These are phyloP conservation scores for Neoarthrinium moseri DNA, from an alignment of 2,329 filamentous ascomycete genomes.

Conservation along the genomic window DNA sequence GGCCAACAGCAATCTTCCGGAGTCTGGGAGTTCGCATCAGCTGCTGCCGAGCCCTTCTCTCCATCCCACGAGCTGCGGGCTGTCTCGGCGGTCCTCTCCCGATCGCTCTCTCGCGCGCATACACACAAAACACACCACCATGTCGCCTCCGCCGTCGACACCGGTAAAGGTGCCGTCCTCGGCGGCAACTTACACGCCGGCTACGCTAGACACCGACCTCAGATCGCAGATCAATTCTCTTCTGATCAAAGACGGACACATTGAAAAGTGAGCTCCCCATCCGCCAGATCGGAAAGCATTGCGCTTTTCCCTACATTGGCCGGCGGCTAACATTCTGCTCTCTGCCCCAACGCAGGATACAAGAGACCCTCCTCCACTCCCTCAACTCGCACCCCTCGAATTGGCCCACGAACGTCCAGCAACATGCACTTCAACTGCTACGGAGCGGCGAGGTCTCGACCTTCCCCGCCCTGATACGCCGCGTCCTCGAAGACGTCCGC, in stretches of 20 bases:
- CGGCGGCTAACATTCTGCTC: constrained; percentile 10
- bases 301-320: constrained; percentile 4
- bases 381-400: constrained; percentile 59
- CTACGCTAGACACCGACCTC: constrained; percentile 60
- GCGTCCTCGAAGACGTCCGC: constrained; percentile 62
- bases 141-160: constrained; percentile 49
- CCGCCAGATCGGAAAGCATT: constrained; percentile 7
- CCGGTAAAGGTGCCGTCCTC: constrained; percentile 61
- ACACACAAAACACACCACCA: constrained; percentile 19
- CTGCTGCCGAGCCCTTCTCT: too few relatives aligned
- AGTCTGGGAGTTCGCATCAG: too few relatives aligned
- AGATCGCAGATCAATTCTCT: constrained; percentile 61
- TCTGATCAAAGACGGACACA: constrained; percentile 57
- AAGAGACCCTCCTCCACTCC: constrained; percentile 62
- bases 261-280: constrained; percentile 47
- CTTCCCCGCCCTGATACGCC: constrained; percentile 60
- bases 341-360: constrained; percentile 47
- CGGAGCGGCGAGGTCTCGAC: constrained; percentile 58
- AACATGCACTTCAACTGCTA: constrained; percentile 59
- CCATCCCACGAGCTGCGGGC: too few relatives aligned
- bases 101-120: too few relatives aligned
- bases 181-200: constrained; percentile 58
- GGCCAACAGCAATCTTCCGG: too few relatives aligned
- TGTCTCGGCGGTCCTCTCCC: too few relatives aligned
- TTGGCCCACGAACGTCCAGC: constrained; percentile 61